A percentile compares a stretch with the other conserved stretches of the same genome.
These are phyloP conservation scores for Tolypocladium endophyticum DNA, from an alignment of 2,329 filamentous ascomycete genomes.

Conservation along the genomic window DNA sequence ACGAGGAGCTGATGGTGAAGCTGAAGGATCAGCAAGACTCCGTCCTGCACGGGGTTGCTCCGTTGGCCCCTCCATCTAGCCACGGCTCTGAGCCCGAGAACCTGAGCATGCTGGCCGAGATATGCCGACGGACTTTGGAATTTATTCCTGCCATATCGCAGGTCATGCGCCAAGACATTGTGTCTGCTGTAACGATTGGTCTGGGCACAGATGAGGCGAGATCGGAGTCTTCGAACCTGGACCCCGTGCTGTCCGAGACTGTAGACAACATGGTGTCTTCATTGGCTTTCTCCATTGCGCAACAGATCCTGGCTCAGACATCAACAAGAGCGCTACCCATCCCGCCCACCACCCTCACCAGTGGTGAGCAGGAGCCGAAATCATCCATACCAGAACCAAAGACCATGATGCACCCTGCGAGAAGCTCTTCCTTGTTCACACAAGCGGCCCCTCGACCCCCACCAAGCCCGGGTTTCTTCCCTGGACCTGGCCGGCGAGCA, in stretches of 20 bases:
- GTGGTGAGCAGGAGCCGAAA: slow-evolving; percentile 46
- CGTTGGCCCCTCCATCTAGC: slow-evolving; percentile 35
- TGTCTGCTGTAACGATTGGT: slow-evolving; percentile 43
- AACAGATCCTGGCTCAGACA: slow-evolving; percentile 69
- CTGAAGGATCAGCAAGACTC: slow-evolving; percentile 52
- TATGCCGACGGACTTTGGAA: slow-evolving; percentile 70
- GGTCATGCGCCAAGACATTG: slow-evolving; percentile 69
- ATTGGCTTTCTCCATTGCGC: slow-evolving; percentile 66
- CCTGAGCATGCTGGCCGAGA: slow-evolving; percentile 69
- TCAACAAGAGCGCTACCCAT: slow-evolving; percentile 58
- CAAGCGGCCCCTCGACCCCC: slow-evolving; percentile 25
- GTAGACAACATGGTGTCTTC: slow-evolving; percentile 68
- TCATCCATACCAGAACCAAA: slow-evolving; percentile 55
- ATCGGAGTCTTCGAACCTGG: slow-evolving; percentile 9
- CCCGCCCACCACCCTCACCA: slow-evolving; percentile 44
- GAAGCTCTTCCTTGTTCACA: slow-evolving; percentile 50
- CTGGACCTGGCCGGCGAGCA: slow-evolving; percentile 31
- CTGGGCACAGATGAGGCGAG: slow-evolving; percentile 24
- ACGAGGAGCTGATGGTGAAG: slow-evolving; percentile 51
- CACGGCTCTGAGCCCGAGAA: slow-evolving; percentile 59
- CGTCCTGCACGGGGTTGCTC: slow-evolving; percentile 46
- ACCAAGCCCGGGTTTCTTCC: slow-evolving; percentile 42
- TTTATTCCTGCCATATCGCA: slow-evolving; percentile 76
- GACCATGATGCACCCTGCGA: slow-evolving; percentile 58
- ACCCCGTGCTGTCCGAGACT: slow-evolving; percentile 35